Conservation (phyloP, 441 rosid species). For the Adansonia rubrostipa region DNA sequence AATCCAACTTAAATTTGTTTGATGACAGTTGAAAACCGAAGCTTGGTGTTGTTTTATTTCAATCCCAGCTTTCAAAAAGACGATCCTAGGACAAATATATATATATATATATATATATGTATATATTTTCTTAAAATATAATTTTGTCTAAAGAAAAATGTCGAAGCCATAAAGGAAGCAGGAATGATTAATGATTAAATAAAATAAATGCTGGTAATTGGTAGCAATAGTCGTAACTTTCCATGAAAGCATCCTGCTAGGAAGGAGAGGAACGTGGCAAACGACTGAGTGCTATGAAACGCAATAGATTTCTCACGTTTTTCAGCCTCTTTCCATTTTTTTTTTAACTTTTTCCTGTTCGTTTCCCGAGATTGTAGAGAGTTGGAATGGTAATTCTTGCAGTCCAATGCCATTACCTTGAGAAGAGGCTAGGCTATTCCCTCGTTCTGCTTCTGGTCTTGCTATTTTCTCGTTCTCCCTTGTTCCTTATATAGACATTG, state of each 20-base stretch:
- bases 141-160: constrained; percentile 1
- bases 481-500: too few species aligned
- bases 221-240: constrained; percentile 20
- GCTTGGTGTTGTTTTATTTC: background rate
- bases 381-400: background rate
- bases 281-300: background rate
- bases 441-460: background rate
- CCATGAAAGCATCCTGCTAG: constrained; percentile 28
- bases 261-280: constrained; percentile 32
- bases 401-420: too few species aligned
- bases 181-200: background rate
- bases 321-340: background rate
- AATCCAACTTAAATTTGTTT: background rate
- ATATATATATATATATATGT: background rate
- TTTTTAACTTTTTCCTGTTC: background rate
- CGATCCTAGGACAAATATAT: background rate
- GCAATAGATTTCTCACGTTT: constrained; percentile 21
- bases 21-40: constrained; percentile 7
- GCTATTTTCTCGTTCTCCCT: background rate
- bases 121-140: background rate
- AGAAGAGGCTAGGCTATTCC: background rate
- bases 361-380: constrained; percentile 27
- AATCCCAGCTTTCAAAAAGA: constrained; percentile 5
- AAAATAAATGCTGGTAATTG: background rate
- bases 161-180: background rate